Base-by-base conservation (phyloP, 148 eudicot species). In the Nyssa sinensis region DNA sequence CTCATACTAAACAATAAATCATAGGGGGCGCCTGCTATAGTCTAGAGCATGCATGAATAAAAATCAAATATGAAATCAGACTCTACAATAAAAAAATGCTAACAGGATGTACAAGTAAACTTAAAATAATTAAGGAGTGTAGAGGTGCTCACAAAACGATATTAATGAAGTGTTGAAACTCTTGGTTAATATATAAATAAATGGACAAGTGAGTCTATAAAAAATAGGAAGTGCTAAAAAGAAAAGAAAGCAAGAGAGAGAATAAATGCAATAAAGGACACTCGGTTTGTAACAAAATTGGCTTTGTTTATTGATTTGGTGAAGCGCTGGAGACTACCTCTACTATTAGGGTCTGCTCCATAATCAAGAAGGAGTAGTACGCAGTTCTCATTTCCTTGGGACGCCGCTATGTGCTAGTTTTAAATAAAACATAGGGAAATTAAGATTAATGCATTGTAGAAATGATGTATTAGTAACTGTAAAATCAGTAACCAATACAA, bases 331-430 rank as follows among this genome's bases (percentile, higher is more conserved):
- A 32, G 73, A 70, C 7, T 86, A 95, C 98, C 98, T 89, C 86
- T 85, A 76, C 86, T 84, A 71, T 92, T 88, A 44, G 93, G 91
- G 82, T 89, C 94, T 25, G 97, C 98, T 32, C 98, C 94, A 62
- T 80, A 83, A 66, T 90, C 97, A 31, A 95, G 86, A 41, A 95
- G 85, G 47, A 89, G 87, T 27, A 82, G 80, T 76, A 90, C 97
- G 31, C 98, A 95, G 73, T 95, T 90, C 71, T 78, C 88, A 39
- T 80, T 86, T 69, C 97, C 98, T 73, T 84, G 83, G 7, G 98
- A 86, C 21, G 98, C 94, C 39, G 98, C 97, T 73, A 92, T 88
- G 76, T 92, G 99, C 99, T 95, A 88, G 31, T 37, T 76, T 59
- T 8, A 29, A 8, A 37, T 25, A 14, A n/a, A 69, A 53, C 64